Conservation (phyloP, 2,329 filamentous ascomycete genomes). For the Pseudopyricularia javanii region DNA sequence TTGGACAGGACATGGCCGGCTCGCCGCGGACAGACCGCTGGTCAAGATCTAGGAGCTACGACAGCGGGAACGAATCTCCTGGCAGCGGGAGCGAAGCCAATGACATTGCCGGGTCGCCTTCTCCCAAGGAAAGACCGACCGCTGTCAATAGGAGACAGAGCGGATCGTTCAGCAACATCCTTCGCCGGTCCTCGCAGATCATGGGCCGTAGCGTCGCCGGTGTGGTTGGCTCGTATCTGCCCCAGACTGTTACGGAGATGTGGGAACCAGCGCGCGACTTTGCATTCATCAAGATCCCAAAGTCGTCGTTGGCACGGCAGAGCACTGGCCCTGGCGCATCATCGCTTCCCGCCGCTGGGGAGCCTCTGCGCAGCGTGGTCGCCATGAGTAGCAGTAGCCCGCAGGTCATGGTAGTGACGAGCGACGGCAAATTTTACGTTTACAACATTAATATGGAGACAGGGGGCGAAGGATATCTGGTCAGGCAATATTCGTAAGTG, state of each 20-base stretch:
- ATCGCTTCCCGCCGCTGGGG: slow-evolving; percentile 17
- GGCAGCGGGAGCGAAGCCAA: slow-evolving; percentile 31
- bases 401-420: slow-evolving; percentile 96
- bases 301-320: slow-evolving; percentile 22
- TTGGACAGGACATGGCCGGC: slow-evolving; percentile 9
- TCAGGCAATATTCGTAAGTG: slow-evolving; percentile 85
- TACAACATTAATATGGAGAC: slow-evolving; percentile 93
- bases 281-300: slow-evolving; percentile 89
- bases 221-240: slow-evolving; percentile 82
- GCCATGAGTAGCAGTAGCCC: slow-evolving; percentile 92
- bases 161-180: slow-evolving; percentile 77
- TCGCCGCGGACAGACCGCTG: slow-evolving; percentile 37
- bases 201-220: slow-evolving; percentile 82
- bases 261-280: slow-evolving; percentile 95
- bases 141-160: slow-evolving; percentile 35
- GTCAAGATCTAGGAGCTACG: slow-evolving; percentile 38
- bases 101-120: slow-evolving; percentile 19
- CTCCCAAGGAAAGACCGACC: slow-evolving; percentile 8
- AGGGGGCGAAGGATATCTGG: slow-evolving; percentile 81
- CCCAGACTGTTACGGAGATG: slow-evolving; percentile 89
- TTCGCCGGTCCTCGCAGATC: slow-evolving; percentile 88
- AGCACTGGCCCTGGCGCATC: slow-evolving; percentile 15
- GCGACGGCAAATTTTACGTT: slow-evolving; percentile 87
- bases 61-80: slow-evolving; percentile 42
- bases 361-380: slow-evolving; percentile 76